Percentiles rank a stretch among this genome's conserved stretches.
Conservation (phyloP, 495 filamentous ascomycete genomes). For the Daldinia concentrica region DNA sequence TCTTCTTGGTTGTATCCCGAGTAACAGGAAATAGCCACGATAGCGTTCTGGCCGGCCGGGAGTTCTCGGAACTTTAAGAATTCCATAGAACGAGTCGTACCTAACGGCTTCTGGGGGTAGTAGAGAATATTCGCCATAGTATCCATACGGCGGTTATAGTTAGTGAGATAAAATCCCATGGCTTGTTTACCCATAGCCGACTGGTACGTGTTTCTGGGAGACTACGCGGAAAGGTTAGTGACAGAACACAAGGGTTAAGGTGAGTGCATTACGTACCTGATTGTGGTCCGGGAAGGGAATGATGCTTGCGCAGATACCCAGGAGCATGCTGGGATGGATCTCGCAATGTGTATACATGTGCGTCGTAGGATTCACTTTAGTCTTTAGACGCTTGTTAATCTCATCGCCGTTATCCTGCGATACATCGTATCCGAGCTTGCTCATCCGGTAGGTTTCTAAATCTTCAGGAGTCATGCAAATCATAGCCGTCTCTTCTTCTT, state of each 20-base stretch:
- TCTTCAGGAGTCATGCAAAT: slow-evolving; percentile 99
- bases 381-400: slow-evolving; percentile 82
- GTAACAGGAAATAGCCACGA: slow-evolving; percentile 96
- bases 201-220: slow-evolving; percentile 98
- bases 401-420: slow-evolving; percentile 51
- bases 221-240: slow-evolving; percentile 55
- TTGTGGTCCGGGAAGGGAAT: slow-evolving; percentile 99
- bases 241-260: neutral
- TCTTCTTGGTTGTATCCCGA: slow-evolving; percentile 99
- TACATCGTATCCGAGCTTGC: slow-evolving; percentile 61
- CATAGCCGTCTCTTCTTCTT: slow-evolving; percentile 98
- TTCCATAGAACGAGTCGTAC: slow-evolving; percentile 97
- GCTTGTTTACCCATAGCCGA: slow-evolving; percentile 99
- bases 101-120: slow-evolving; percentile 97
- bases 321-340: slow-evolving; percentile 98
- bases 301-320: slow-evolving; percentile 97
- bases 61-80: slow-evolving; percentile 97
- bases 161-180: slow-evolving; percentile 98
- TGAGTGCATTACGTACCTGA: slow-evolving; percentile 61
- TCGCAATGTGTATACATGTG: slow-evolving; percentile 97
- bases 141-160: slow-evolving; percentile 95
- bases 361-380: slow-evolving; percentile 79
- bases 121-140: slow-evolving; percentile 99
- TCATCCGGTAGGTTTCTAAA: slow-evolving; percentile 70
- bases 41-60: slow-evolving; percentile 96